Base-by-base conservation (phyloP, 2,329 filamentous ascomycete species). In the Akanthomyces dipterigenus region DNA sequence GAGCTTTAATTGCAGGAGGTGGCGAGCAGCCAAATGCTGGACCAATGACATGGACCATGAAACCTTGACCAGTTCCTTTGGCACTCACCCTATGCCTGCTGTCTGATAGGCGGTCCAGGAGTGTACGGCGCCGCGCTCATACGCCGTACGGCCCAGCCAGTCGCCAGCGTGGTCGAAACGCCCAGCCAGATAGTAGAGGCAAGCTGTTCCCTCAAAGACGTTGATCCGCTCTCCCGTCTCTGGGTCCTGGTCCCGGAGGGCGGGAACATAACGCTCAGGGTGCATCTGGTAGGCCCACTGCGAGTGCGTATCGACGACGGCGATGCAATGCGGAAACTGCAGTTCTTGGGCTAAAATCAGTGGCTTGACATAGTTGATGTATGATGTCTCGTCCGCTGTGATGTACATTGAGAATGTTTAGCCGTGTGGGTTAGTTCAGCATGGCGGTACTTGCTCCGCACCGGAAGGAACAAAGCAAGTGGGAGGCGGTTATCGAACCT, bases 171-270 rank as follows among this genome's bases (percentile, higher is more conserved):
- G 64, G 68, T 78, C 70, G 65, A 68, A 75, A 51, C 69, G 59
- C 3, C 73, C 70, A 1, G 69, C 69, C 2, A 76, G 65, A 61
- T 76, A 75, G 58, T 74, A 68, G 16, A 76, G 63, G 54, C 72
- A 75, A 1, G 72, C 71, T 0, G 73, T 75, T n/a, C 71, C 64
- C 60, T 76, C 73, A 50, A 75, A 77, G 0, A 75, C 72, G 22
- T 65, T 65, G 11, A 71, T 53, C 3, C 69, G 64, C 59, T 74
- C 62, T 6, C 65, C 63, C 6, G 69, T 71, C 61, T 70, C 67
- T 48, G 45, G 45, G 45, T 71, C 69, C 60, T 62, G 22, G 64
- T 75, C 73, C 48, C 67, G 69, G 4, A 76, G 42, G 6, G 73
- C 65, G 1, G 74, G 74, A 1, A 76, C 73, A 26, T 67, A 67